Conservation (phyloP, 305 asterid species). For the Euphrasia arctica region DNA sequence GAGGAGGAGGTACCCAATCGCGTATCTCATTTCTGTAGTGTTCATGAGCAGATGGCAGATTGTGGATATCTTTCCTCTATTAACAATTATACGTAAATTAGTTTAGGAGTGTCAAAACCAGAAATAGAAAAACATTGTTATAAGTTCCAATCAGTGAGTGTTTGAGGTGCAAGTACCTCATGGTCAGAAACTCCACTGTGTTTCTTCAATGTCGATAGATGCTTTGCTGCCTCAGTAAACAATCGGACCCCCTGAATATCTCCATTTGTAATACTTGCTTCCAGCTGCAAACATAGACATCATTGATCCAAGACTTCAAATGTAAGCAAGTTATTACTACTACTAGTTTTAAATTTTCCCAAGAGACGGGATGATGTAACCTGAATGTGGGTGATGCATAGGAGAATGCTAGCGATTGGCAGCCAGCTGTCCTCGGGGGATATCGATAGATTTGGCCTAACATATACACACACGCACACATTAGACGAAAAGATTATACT, state of each 20-base stretch:
- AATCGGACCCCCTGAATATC: constrained; percentile 65
- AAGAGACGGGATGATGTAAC: constrained; percentile 28
- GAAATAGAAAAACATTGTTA: too few relatives aligned
- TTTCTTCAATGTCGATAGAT: constrained; percentile 40
- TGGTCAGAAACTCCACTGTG: constrained; percentile 26
- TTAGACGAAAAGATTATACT: too few relatives aligned
- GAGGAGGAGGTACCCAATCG: constrained; percentile 41
- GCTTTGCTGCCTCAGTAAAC: constrained; percentile 44
- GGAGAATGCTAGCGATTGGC: constrained; percentile 86
- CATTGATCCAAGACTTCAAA: constrained; percentile 26
- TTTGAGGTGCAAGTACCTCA: constrained; percentile 40
- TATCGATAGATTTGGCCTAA: constrained; percentile 78
- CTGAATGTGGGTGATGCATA: constrained; percentile 79
- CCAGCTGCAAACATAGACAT: constrained; percentile 55
- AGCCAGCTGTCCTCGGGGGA: constrained; percentile 97
- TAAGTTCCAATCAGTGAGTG: constrained; percentile 11
- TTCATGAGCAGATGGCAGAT: constrained; percentile 57
- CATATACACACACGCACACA: constrained; percentile 6
- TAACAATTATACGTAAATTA: not conserved
- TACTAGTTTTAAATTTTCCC: not conserved
- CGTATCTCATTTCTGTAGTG: constrained; percentile 40
- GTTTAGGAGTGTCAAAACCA: not conserved
- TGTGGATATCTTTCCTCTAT: constrained; percentile 25
- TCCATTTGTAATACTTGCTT: constrained; percentile 66
- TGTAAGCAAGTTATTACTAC: constrained; percentile 1